Evolutionary conservation across 1,139 yeast genomes (phyloP), one percentile per base, ranked within the genome.

Genomic region (Yamadazyma triangularis): DNA sequence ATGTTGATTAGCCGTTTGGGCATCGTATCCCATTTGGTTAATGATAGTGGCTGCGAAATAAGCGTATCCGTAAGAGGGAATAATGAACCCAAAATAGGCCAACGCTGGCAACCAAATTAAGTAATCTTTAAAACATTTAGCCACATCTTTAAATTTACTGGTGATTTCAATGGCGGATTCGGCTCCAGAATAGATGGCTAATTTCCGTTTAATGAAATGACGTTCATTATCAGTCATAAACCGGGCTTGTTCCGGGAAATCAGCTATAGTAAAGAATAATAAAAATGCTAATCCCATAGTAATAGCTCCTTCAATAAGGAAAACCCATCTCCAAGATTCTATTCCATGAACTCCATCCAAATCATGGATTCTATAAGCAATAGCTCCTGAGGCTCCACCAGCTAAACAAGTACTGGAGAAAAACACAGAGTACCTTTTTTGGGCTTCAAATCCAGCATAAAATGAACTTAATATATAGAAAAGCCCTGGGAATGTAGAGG

Each of bases 401-500:
- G 69, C 60, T 32, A 64, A 56, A 24, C 67, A 53, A 10, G 70
- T 63, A 27, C 61, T 60, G 7, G 67, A 61, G 56, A 81, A 81
- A 54, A 82, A 82, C 30, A 77, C 71, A 9, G 81, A 72, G 50
- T 78, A 79, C 33, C 91, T 60, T 48, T 77, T 71, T 53, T 79
- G 88, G 11, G 85, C 74, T 53, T 82, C 89, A 11, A 56, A 59
- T 34, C 79, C 67, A 22, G 79, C 63, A 53, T 73, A 73, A 38
- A 66, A 73, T 38, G 70, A 67, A 23, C 84, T 64, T 42, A 81
- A 62, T 34, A 81, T 66, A 50, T 81, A 81, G 51, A 82, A 80
- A 43, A 83, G 74, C 13, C 85, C 80, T 2, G 88, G 87, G 60
- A 81, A 81, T 45, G 82, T 73, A 28, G 86, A 81, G 27, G 81